Evolutionary conservation across 805 yeast species (phyloP).

Genomic region (Yamadazyma nakazawae): DNA sequence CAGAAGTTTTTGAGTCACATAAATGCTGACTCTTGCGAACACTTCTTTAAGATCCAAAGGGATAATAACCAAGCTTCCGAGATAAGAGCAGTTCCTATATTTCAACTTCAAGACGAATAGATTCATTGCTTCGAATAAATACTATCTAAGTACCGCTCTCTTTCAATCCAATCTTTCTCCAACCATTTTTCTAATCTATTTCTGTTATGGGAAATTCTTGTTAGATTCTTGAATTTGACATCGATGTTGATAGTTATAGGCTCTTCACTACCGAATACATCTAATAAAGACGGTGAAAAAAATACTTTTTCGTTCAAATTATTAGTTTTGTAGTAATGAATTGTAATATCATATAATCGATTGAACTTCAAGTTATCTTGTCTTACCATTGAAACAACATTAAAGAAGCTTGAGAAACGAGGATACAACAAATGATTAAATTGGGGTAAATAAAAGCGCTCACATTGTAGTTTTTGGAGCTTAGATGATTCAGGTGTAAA

Average conservation of each 20-base stretch:
- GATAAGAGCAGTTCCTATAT: constrained; percentile 51
- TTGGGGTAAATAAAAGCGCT: constrained; percentile 56
- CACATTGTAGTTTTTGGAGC: constrained; percentile 54
- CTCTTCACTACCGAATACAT: constrained; percentile 24
- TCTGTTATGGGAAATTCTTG: constrained; percentile 50
- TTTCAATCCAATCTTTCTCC: constrained; percentile 68
- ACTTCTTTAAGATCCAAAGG: constrained; percentile 77
- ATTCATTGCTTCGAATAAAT: neutral
- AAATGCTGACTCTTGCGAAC: constrained; percentile 86
- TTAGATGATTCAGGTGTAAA: constrained; percentile 47
- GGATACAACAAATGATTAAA: constrained; percentile 71
- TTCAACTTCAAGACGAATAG: constrained; percentile 30
- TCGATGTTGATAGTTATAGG: constrained; percentile 44
- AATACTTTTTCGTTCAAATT: constrained; percentile 1
- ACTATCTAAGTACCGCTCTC: constrained; percentile 40
- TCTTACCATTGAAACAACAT: constrained; percentile 43
- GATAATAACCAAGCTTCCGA: constrained; percentile 79
- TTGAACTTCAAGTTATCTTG: constrained; percentile 34
- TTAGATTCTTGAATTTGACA: constrained; percentile 44
- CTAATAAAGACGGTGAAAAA: constrained; percentile 29
- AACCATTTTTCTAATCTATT: constrained; percentile 69
- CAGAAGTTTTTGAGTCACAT: constrained; percentile 83
- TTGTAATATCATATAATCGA: constrained; percentile 54
- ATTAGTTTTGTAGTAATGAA: constrained; percentile 33
- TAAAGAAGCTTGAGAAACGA: constrained; percentile 58